phyloP scores from a whole-genome alignment of 768 basidiomycete genomes.

The Clitopilus passeckerianus region DNA sequence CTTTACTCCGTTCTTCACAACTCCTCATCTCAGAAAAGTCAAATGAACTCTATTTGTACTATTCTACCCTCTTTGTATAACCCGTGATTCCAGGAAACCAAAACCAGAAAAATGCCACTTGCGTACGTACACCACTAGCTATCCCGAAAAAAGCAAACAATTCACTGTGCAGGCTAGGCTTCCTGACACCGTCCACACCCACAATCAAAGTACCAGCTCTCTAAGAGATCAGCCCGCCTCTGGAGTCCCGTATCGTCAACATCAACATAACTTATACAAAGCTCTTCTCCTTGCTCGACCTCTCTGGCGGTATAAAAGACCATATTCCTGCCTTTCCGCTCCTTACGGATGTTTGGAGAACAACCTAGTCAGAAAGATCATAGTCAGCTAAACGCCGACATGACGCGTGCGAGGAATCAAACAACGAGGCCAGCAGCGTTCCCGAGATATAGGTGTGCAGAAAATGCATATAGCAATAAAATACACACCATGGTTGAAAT shows the following conservation, averaged over 20 bases:
- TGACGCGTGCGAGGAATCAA: background rate
- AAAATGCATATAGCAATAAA: background rate
- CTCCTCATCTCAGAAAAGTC: background rate
- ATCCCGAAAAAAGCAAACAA: background rate
- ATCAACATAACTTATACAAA: conserved; percentile 56
- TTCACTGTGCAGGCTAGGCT: conserved; percentile 12
- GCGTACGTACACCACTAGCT: background rate
- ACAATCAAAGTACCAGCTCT: conserved; percentile 57
- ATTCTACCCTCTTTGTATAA: background rate
- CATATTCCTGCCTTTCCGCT: conserved; percentile 35
- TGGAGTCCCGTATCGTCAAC: conserved; percentile 26
- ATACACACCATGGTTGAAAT: conserved; percentile 62
- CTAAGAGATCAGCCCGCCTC: conserved; percentile 34
- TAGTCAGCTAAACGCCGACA: background rate
- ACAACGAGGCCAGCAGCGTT: background rate
- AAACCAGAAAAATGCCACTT: background rate
- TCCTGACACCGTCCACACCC: conserved; percentile 38
- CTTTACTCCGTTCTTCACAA: background rate
- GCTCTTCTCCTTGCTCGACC: conserved; percentile 44
- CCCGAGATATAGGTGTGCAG: background rate
- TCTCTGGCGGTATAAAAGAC: conserved; percentile 40
- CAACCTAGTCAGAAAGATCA: conserved; percentile 33
- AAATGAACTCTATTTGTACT: background rate
- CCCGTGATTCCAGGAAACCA: background rate
- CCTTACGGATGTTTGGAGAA: conserved; percentile 45